A percentile compares a stretch with the other conserved stretches of the same genome.
Evolutionary conservation across 225 moss, liverwort and hornwort species (phyloP).

Genomic region (Rhytidiadelphus loreus): DNA sequence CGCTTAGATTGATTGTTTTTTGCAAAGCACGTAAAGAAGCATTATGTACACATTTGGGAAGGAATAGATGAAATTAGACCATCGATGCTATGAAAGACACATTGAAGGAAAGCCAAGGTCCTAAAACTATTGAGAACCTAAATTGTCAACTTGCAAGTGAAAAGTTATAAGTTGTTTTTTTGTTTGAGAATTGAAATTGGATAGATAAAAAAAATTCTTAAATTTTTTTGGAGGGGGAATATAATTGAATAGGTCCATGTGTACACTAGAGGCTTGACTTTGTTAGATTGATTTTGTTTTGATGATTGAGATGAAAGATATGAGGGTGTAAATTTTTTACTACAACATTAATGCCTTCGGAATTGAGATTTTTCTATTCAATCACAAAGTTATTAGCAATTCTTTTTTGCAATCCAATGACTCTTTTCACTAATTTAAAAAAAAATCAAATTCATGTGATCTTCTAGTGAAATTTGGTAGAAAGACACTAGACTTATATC

Average conservation of each 20-base stretch:
- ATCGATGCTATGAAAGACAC: neutral
- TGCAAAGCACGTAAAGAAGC: neutral
- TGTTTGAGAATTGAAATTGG: rapidly evolving
- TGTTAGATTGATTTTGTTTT: neutral
- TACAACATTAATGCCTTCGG: neutral
- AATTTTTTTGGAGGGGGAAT: neutral
- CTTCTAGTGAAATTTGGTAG: neutral
- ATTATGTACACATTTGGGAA: neutral
- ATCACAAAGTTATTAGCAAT: too few relatives aligned
- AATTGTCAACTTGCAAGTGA: neutral
- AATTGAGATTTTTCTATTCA: too few relatives aligned
- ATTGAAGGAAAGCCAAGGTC: neutral
- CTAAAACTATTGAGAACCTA: neutral
- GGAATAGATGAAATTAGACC: neutral
- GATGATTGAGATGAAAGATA: neutral
- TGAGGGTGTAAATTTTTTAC: too few relatives aligned
- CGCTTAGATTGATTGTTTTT: neutral
- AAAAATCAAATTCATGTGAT: neutral
- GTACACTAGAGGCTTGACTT: neutral
- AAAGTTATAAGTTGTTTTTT: neutral
- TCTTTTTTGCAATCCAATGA: too few relatives aligned
- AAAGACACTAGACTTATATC: neutral
- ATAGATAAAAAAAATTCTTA: rapidly evolving
- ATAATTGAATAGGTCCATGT: neutral
- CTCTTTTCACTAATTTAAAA: too few relatives aligned